Evolutionary conservation across 2,329 filamentous ascomycete species (phyloP).

Genomic region (Clathrospora elynae): DNA sequence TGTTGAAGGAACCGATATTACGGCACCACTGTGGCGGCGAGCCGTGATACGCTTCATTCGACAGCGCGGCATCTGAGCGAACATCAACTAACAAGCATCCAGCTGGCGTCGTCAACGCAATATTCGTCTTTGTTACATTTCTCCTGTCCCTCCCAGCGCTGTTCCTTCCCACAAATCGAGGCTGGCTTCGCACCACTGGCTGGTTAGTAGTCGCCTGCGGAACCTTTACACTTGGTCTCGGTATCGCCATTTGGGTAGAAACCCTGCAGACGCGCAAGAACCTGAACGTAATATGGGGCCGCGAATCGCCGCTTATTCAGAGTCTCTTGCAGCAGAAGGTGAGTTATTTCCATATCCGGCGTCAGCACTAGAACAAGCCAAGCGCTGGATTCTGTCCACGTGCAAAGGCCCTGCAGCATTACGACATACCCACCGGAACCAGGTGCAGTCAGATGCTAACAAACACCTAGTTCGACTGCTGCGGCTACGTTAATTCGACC

Average conservation of each 20-base stretch:
- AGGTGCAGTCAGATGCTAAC: slow-evolving; percentile 23
- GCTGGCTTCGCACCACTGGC: slow-evolving; percentile 72
- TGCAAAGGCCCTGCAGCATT: slow-evolving; percentile 12
- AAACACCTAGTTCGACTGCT: slow-evolving; percentile 71
- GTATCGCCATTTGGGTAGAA: slow-evolving; percentile 67
- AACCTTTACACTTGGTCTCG: slow-evolving; percentile 67
- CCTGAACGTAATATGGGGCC: slow-evolving; percentile 65
- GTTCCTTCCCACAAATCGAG: slow-evolving; percentile 66
- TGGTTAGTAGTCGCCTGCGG: slow-evolving; percentile 70
- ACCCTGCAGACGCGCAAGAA: slow-evolving; percentile 71
- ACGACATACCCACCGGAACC: not conserved
- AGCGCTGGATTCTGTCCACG: slow-evolving; percentile 7
- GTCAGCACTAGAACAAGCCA: slow-evolving; percentile 9
- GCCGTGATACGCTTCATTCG: slow-evolving; percentile 19
- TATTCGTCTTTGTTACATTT: slow-evolving; percentile 74
- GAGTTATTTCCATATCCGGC: slow-evolving; percentile 35
- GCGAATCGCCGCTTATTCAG: slow-evolving; percentile 63
- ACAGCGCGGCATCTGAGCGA: slow-evolving; percentile 2
- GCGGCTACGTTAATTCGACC: slow-evolving; percentile 76
- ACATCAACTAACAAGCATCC: slow-evolving; percentile 27
- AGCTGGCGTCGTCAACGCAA: slow-evolving; percentile 74
- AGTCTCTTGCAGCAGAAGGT: slow-evolving; percentile 73
- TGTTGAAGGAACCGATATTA: slow-evolving; percentile 20
- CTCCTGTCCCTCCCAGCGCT: slow-evolving; percentile 72
- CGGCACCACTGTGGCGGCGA: slow-evolving; percentile 29